These are phyloP conservation scores for Medicago lupulina DNA, from an alignment of 306 rosid genomes.

Conservation along the genomic window DNA sequence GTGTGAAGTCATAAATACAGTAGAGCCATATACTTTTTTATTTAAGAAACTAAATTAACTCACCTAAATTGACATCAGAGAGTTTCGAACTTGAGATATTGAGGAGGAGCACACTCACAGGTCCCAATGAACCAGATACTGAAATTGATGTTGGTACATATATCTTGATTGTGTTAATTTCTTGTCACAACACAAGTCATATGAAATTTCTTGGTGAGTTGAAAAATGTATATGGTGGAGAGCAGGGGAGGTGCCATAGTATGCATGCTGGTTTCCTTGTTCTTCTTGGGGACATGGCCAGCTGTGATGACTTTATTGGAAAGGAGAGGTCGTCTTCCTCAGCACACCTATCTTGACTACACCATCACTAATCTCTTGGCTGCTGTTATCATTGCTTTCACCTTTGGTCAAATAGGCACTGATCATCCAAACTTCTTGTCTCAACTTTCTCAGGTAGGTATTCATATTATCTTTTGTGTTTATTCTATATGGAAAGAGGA, in stretches of 20 bases:
- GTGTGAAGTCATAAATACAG: too few species aligned
- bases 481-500: not conserved
- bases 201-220: not conserved
- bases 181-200: not conserved
- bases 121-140: too few species aligned
- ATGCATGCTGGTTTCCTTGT: conserved; percentile 78
- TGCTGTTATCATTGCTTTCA: conserved; percentile 74
- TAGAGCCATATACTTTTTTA: too few species aligned
- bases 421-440: conserved; percentile 59
- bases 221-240: conserved; percentile 78
- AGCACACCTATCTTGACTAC: conserved; percentile 90
- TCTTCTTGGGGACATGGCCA: conserved; percentile 94
- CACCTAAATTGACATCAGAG: too few species aligned
- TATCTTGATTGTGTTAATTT: not conserved
- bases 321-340: conserved; percentile 92
- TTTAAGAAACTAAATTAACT: too few species aligned
- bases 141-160: too few species aligned
- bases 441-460: conserved; percentile 76
- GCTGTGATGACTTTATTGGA: conserved; percentile 77
- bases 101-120: too few species aligned
- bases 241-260: conserved; percentile 87
- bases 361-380: conserved; percentile 81
- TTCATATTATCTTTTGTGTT: conserved; percentile 14
- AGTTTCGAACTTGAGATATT: too few species aligned
- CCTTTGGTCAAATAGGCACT: conserved; percentile 77